Evolutionary conservation across 148 eudicot species (phyloP).

Genomic region (Nepenthes gracilis): DNA sequence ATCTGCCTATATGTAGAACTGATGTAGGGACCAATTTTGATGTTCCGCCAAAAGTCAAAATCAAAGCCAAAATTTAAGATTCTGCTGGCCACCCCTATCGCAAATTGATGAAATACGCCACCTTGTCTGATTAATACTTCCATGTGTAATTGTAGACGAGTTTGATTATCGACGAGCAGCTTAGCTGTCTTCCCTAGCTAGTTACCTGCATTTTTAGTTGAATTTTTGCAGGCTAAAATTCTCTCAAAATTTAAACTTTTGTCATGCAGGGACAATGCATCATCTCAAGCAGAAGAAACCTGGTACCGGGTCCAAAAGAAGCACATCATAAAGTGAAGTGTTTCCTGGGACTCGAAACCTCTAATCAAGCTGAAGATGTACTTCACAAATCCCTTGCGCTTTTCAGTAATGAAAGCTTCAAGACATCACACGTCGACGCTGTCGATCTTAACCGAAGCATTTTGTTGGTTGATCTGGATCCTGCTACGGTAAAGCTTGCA

Average conservation of each 20-base stretch:
- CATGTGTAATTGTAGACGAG: too few relatives aligned
- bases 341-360: neutral
- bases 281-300: neutral
- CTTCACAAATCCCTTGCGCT: neutral
- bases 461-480: constrained; percentile 57
- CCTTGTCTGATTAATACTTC: too few relatives aligned
- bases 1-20: too few relatives aligned
- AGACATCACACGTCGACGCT: neutral
- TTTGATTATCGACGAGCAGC: too few relatives aligned
- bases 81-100: too few relatives aligned
- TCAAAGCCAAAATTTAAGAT: too few relatives aligned
- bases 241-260: neutral
- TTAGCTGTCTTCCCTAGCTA: too few relatives aligned
- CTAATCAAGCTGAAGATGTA: neutral
- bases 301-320: neutral
- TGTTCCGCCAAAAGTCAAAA: too few relatives aligned
- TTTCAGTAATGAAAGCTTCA: neutral
- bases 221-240: too few relatives aligned
- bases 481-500: constrained; percentile 67
- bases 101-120: too few relatives aligned
- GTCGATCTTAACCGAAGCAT: constrained; percentile 3
- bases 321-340: neutral
- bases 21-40: too few relatives aligned
- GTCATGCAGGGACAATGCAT: neutral
- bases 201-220: too few relatives aligned